Conservation (phyloP, 2,329 filamentous ascomycete species). For the Colletotrichum sp. region DNA sequence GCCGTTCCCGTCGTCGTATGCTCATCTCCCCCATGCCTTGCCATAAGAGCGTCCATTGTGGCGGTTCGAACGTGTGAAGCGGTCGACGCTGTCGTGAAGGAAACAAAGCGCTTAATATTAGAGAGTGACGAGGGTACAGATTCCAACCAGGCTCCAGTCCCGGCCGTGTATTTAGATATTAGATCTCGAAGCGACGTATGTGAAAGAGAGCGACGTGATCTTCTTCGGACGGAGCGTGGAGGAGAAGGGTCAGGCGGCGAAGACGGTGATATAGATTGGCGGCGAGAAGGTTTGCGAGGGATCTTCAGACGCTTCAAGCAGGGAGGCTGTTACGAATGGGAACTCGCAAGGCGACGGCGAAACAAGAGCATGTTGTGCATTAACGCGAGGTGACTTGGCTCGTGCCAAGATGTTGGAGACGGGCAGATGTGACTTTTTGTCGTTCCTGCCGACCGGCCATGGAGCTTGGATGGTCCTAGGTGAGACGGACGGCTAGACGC, state of each 20-base stretch:
- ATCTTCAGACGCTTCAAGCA: slow-evolving; percentile 23
- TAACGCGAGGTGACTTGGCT: slow-evolving; percentile 12
- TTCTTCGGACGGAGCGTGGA: not conserved
- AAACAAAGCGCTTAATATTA: not conserved
- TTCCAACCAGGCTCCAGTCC: slow-evolving; percentile 20
- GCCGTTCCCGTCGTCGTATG: not conserved
- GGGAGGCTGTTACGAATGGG: slow-evolving; percentile 3
- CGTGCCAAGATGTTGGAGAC: slow-evolving; percentile 10
- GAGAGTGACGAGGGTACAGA: not conserved
- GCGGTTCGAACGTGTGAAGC: not conserved
- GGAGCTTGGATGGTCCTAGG: not conserved
- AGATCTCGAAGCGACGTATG: not conserved
- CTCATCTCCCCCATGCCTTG: slow-evolving; percentile 10
- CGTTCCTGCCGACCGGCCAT: not conserved
- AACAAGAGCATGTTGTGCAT: slow-evolving; percentile 20
- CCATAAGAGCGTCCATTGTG: slow-evolving; percentile 12
- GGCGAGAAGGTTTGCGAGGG: slow-evolving; percentile 22
- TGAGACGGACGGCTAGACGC: not conserved
- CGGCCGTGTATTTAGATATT: not conserved
- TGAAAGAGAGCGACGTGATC: not conserved
- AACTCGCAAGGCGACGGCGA: slow-evolving; percentile 7
- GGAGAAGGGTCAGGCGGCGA: not conserved
- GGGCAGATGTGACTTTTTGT: slow-evolving; percentile 15
- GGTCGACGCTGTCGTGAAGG: not conserved
- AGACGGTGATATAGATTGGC: slow-evolving; percentile 11